Evolutionary conservation across 371 early-diverging fungal genomes (phyloP).

Genomic region (Smittium culicis): DNA sequence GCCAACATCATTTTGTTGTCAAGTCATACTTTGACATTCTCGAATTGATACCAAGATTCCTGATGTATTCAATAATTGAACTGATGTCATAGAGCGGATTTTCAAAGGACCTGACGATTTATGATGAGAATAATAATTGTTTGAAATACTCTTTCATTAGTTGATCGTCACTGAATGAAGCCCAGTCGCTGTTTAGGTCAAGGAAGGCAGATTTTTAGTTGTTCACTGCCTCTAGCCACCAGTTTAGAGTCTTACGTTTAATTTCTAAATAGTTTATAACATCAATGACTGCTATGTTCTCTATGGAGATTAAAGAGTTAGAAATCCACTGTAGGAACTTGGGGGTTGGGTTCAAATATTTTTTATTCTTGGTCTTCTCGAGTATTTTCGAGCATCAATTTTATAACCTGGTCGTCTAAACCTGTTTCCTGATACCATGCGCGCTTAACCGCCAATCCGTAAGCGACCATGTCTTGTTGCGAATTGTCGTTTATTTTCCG

Average conservation of each 20-base stretch:
- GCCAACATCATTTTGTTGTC: not conserved
- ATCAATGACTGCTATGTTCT: not conserved
- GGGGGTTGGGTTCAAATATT: not conserved
- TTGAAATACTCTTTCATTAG: not conserved
- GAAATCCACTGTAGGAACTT: not conserved
- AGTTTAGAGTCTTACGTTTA: not conserved
- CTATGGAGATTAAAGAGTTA: not conserved
- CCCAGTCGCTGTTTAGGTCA: not conserved
- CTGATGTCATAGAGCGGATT: not conserved
- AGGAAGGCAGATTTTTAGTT: slow-evolving; percentile 1
- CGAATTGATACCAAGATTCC: not conserved
- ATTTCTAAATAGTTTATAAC: not conserved
- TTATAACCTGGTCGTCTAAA: not conserved
- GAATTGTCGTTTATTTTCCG: not conserved
- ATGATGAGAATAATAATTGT: not conserved
- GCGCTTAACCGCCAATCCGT: not conserved
- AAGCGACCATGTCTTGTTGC: slow-evolving; percentile 1
- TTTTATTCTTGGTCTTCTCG: not conserved
- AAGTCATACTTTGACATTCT: not conserved
- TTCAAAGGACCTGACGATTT: not conserved
- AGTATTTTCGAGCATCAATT: not conserved
- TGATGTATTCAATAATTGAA: not conserved
- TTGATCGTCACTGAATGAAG: no score
- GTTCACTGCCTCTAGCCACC: not conserved
- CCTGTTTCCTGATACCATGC: not conserved